Conservation (phyloP, 139 green algal species). For the Tetradesmus lagerheimii region DNA sequence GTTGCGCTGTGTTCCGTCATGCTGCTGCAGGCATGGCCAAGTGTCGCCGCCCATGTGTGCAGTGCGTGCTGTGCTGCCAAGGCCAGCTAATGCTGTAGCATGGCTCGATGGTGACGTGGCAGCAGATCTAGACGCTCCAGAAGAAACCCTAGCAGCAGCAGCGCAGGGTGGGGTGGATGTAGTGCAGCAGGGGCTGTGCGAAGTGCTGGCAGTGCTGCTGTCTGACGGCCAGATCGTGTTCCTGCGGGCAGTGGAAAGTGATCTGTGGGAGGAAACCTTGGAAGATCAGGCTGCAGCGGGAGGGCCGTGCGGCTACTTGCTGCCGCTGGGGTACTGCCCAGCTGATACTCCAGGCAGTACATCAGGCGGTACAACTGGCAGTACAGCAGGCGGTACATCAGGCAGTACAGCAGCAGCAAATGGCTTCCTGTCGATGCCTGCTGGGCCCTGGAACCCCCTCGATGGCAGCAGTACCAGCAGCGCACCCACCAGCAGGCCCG, state of each 20-base stretch:
- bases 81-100: conserved; percentile 25
- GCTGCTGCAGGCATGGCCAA: conserved; percentile 54
- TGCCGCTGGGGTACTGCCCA: conserved; percentile 24
- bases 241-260: conserved; percentile 60
- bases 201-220: conserved; percentile 70
- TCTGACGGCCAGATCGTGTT: conserved; percentile 70
- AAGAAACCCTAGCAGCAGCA: conserved; percentile 10
- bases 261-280: conserved; percentile 83
- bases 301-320: conserved; percentile 9
- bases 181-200: conserved; percentile 23
- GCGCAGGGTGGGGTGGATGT: conserved; percentile 25
- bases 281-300: conserved; percentile 48
- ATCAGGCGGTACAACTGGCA: neutral
- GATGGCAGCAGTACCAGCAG: neutral
- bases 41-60: conserved; percentile 91
- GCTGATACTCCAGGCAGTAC: neutral
- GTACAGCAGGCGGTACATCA: neutral
- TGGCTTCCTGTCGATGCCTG: conserved; percentile 4
- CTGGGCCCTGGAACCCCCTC: conserved; percentile 22
- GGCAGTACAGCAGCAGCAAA: neutral
- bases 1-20: too few relatives aligned
- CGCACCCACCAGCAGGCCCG: conserved; percentile 3
- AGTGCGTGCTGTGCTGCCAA: conserved; percentile 55
- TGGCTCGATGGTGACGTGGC: conserved; percentile 39
- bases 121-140: conserved; percentile 9